A percentile compares a stretch with the other conserved stretches of the same genome.
phyloP scores from a whole-genome alignment of 2,329 filamentous ascomycete genomes.

The Aspergillus sp. region DNA sequence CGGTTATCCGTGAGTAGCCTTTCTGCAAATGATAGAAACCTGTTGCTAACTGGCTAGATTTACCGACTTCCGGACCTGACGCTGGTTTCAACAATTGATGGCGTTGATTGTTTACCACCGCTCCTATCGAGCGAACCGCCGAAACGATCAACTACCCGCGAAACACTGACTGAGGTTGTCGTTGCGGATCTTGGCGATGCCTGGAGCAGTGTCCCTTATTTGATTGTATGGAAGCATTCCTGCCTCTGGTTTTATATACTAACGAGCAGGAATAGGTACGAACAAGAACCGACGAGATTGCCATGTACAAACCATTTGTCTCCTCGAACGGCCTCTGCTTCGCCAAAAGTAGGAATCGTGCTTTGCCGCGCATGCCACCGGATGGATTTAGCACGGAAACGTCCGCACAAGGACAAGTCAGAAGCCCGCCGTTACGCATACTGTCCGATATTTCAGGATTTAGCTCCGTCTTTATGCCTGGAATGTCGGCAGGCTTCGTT shows the following conservation, averaged over 20 bases:
- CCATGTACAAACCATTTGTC: conserved; percentile 79
- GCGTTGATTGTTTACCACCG: conserved; percentile 73
- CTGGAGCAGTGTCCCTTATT: conserved; percentile 67
- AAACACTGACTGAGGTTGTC: conserved; percentile 73
- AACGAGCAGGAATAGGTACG: conserved; percentile 57
- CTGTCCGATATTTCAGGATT: conserved; percentile 65
- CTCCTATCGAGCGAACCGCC: conserved; percentile 70
- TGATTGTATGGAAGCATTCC: conserved; percentile 62
- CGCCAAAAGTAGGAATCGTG: conserved; percentile 68
- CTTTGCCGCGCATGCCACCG: conserved; percentile 58
- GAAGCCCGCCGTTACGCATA: conserved; percentile 40
- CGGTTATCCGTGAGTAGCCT: conserved; percentile 65
- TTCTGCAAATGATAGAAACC: not conserved
- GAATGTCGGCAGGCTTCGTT: conserved; percentile 75
- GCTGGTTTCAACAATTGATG: conserved; percentile 71
- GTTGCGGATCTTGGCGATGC: conserved; percentile 81
- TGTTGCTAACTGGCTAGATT: conserved; percentile 50
- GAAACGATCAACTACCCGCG: conserved; percentile 68
- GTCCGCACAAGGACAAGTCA: conserved; percentile 26
- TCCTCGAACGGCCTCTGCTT: conserved; percentile 53
- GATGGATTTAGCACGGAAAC: conserved; percentile 20
- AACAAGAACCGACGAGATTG: conserved; percentile 75
- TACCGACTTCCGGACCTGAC: conserved; percentile 74
- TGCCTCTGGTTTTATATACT: not conserved
- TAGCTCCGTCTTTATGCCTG: conserved; percentile 77